Base-by-base conservation (phyloP, 108 stramenopile species). In the Seminavis robusta region DNA sequence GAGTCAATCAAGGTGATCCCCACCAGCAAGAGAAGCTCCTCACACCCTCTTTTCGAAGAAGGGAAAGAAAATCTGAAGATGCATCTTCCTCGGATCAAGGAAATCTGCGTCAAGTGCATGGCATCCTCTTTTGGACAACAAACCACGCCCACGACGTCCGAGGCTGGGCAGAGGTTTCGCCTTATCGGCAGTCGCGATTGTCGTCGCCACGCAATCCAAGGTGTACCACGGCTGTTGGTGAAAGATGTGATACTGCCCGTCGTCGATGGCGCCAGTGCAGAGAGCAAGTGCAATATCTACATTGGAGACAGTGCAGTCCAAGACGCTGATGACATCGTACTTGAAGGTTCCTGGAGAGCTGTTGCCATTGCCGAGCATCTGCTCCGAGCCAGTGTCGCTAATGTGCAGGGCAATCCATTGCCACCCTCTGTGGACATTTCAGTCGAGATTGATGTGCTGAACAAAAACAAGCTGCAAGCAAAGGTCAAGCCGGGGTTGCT, bases 271-370 rank as follows among this genome's bases (percentile, higher is more conserved):
- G 75, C 86, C 37, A 59, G 55, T 43, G 74, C 81, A 9, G 83
- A 85, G 55, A 85, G 90, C 56, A 81, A 70, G 47, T 91, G 86
- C 53, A 64, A 62, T 23, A 86, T 88, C 44, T 76, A 67, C 24
- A 59, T 88, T 49, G 75, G 71, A 6, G 51, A 64, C 44, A 63
- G 72, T 32, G 37, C 46, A 11, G 3, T 47, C 20, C 61, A 33
- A 27, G 68, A 57, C 11, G 52, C 59, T 0, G 71, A 76, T 43
- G 71, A 85, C 27, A 68, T 91, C 13, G 23, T 81, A 2, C 33
- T 92, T 21, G 79, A 84, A 61, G 90, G 90, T 1, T 82, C 65
- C 20, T 92, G 90, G 90, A 73, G 80, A 56, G 73, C 81, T 17
- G 52, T 88, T 41, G 63, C 90, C 0, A 81, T 92, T 47, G 90